phyloP scores from a whole-genome alignment of 306 rosid species.

The Benincasa hispida region DNA sequence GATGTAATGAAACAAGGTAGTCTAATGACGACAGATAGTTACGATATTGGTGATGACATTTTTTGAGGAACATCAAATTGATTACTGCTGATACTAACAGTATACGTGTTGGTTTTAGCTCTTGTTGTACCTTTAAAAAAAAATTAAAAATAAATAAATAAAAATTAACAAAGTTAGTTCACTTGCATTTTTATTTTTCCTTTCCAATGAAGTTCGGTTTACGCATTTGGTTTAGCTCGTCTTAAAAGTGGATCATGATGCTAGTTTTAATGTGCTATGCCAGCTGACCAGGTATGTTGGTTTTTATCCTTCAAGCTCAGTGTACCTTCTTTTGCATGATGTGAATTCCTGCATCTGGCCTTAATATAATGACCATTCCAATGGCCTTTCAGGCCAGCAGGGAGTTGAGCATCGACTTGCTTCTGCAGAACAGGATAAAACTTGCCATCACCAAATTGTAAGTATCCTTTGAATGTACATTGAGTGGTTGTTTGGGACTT shows the following conservation, averaged over 20 bases:
- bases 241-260: not conserved
- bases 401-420: not conserved
- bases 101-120: not conserved
- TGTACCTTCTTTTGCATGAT: not conserved
- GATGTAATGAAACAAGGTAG: slow-evolving; percentile 52
- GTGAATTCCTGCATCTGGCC: not conserved
- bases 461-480: not conserved
- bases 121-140: not conserved
- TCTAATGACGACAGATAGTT: slow-evolving; percentile 17
- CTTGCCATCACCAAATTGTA: not conserved
- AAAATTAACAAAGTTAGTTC: not conserved
- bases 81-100: not conserved
- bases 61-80: not conserved
- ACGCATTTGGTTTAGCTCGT: not conserved
- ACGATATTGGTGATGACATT: slow-evolving; percentile 11
- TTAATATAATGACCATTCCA: not conserved
- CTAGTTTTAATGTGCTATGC: not conserved
- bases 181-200: not conserved
- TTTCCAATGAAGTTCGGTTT: not conserved
- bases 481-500: not conserved
- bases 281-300: not conserved
- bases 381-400: not conserved
- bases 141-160: too few relatives aligned
- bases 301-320: not conserved
- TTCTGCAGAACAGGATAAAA: not conserved